These are phyloP conservation scores for Aaosphaeria pasadenensis DNA, from an alignment of 2,329 filamentous ascomycete species.

Conservation along the genomic window DNA sequence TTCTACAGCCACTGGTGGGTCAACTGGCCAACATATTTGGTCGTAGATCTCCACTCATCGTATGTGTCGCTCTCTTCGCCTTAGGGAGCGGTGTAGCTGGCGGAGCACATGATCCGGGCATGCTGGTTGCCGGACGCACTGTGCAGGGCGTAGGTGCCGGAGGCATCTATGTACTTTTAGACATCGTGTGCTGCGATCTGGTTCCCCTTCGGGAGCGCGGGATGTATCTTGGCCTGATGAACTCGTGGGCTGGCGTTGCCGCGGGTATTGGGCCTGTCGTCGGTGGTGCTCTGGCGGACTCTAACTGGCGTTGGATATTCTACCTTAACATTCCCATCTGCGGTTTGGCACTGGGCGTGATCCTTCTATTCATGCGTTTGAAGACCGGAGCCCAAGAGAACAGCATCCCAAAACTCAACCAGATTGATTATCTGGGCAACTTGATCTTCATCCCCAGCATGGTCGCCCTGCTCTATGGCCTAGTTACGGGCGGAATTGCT, in stretches of 20 bases:
- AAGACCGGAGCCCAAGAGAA: constrained; percentile 3
- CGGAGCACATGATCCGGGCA: constrained; percentile 40
- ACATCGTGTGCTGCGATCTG: constrained; percentile 51
- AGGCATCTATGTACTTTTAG: constrained; percentile 45
- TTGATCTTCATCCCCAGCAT: constrained; percentile 40
- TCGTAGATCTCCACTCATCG: constrained; percentile 38
- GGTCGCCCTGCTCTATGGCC: constrained; percentile 42
- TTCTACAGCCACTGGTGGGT: constrained; percentile 50
- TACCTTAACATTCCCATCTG: constrained; percentile 35
- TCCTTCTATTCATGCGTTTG: constrained; percentile 31
- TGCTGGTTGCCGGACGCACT: constrained; percentile 55
- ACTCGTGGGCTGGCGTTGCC: constrained; percentile 22
- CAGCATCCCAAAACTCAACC: constrained; percentile 13
- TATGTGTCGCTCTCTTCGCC: constrained; percentile 46
- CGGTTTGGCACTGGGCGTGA: constrained; percentile 14
- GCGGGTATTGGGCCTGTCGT: constrained; percentile 28
- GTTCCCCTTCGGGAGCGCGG: constrained; percentile 47
- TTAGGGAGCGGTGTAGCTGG: constrained; percentile 55
- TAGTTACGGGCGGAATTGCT: constrained; percentile 45
- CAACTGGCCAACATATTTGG: constrained; percentile 55
- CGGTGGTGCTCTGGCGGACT: constrained; percentile 30
- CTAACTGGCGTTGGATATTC: constrained; percentile 49
- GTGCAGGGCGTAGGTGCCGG: constrained; percentile 54
- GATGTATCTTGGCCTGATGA: constrained; percentile 34
- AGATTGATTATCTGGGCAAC: constrained; percentile 40